A percentile compares a stretch with the other conserved stretches of the same genome.
Evolutionary conservation across 306 rosid genomes (phyloP).

Genomic region (Fragaria vesca): DNA sequence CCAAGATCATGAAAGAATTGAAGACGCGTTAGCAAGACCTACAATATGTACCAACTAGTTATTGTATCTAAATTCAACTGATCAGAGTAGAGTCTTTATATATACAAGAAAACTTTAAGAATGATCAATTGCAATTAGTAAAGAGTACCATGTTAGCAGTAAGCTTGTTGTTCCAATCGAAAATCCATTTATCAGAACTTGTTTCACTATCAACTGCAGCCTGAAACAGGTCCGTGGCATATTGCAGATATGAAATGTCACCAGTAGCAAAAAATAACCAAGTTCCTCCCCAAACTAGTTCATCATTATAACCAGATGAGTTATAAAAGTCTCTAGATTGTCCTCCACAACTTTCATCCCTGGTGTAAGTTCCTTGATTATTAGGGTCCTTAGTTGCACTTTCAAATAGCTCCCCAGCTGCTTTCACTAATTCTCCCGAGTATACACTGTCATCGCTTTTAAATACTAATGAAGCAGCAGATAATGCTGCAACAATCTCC

Average conservation of each 20-base stretch:
- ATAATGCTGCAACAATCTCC: slow-evolving; percentile 74
- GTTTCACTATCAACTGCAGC: slow-evolving; percentile 44
- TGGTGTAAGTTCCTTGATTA: slow-evolving; percentile 60
- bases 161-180: slow-evolving; percentile 79
- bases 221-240: slow-evolving; percentile 41
- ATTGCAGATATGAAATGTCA: slow-evolving; percentile 42
- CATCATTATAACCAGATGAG: slow-evolving; percentile 64
- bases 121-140: neutral
- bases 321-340: slow-evolving; percentile 55
- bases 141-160: slow-evolving; percentile 53
- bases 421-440: slow-evolving; percentile 41
- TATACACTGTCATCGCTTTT: slow-evolving; percentile 51
- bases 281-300: slow-evolving; percentile 81
- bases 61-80: neutral
- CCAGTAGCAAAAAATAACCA: slow-evolving; percentile 74
- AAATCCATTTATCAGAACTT: slow-evolving; percentile 43
- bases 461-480: slow-evolving; percentile 72
- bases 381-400: slow-evolving; percentile 35
- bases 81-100: neutral
- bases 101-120: neutral
- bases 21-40: slow-evolving; percentile 67
- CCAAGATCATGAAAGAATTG: slow-evolving; percentile 66
- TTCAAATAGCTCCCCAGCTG: slow-evolving; percentile 51
- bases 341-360: slow-evolving; percentile 57
- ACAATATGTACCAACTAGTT: slow-evolving; percentile 16